phyloP scores from a whole-genome alignment of 2,329 filamentous ascomycete species.

The Colletotrichum godetiae region DNA sequence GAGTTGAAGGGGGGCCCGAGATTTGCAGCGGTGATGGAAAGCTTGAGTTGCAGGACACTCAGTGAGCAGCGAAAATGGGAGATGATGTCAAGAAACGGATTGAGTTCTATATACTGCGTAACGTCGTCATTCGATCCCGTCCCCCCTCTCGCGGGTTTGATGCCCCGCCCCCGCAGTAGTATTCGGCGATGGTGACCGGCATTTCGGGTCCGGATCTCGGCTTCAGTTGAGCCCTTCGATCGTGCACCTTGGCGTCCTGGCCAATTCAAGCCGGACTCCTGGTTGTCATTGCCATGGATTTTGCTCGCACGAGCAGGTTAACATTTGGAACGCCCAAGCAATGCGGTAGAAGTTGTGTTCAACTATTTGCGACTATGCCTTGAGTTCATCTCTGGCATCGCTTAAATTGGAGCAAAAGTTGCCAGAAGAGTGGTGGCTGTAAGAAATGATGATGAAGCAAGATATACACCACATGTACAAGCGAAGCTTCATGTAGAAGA shows the following conservation, averaged over 20 bases:
- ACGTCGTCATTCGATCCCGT: not conserved
- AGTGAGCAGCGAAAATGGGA: not conserved
- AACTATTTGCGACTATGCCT: too few relatives aligned
- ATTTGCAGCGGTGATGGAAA: not conserved
- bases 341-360: too few relatives aligned
- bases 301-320: too few relatives aligned
- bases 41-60: not conserved
- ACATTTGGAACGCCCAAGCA: too few relatives aligned
- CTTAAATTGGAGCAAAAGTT: not conserved
- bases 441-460: not conserved
- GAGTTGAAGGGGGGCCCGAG: not conserved
- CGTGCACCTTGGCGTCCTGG: not conserved
- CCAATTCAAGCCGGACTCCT: not conserved
- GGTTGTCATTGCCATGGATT: not conserved
- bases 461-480: not conserved
- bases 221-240: not conserved
- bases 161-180: slow-evolving; percentile 25
- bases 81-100: not conserved
- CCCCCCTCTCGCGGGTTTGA: not conserved
- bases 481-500: not conserved
- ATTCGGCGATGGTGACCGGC: slow-evolving; percentile 24
- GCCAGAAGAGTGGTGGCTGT: not conserved
- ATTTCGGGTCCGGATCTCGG: slow-evolving; percentile 31
- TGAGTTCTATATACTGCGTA: slow-evolving; percentile 6
- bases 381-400: too few relatives aligned